Evolutionary conservation across 1,284 basidiomycete species (phyloP), one percentile per base, ranked within the genome.

Genomic region (Omphalotus olearius): DNA sequence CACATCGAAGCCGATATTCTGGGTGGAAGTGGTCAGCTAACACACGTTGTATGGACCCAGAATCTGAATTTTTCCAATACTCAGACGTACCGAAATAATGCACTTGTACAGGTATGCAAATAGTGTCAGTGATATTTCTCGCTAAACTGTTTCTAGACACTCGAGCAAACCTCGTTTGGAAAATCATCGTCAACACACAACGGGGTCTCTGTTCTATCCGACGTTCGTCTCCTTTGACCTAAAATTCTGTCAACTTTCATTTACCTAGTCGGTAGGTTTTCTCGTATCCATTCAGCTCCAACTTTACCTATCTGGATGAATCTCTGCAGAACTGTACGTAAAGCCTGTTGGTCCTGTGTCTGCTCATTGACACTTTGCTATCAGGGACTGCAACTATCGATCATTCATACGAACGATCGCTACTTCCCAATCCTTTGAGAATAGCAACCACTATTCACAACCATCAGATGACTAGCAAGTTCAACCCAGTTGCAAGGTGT

Each of bases 1-100:
- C 64, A 66, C 43, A 78, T 82, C 47, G 78, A 80, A 57, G 64
- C 76, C 0, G 62, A 70, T 40, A 69, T 83, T 49, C 59, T 70
- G 0, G 72, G 72, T 49, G 80, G 80, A 16, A 78, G 76, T 47
- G 79, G 79, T 33, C 62, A 64, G 48, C 61, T 53, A 36, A 80
- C 69, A 28, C 56, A 69, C 7, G 76, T 80, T 6, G 64, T 72
- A 9, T 79, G 78, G 64, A 55, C 64, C 18, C 80, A 82, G 60
- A 62, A 66, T 26, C 59, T 80, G 47, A 37, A 62, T 46, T 82
- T 69, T 58, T 67, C 65, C 23, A 83, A 82, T 54, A 69, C 68
- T 11, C 81, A 82, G 60, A 70, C 68, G 53, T 81, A 75, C 53
- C 56, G 73, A 46, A 55, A 77, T 52, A 59, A 75, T 52, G 56